phyloP scores from a whole-genome alignment of 2,329 filamentous ascomycete genomes.

The Emmonsiellopsis sp. region DNA sequence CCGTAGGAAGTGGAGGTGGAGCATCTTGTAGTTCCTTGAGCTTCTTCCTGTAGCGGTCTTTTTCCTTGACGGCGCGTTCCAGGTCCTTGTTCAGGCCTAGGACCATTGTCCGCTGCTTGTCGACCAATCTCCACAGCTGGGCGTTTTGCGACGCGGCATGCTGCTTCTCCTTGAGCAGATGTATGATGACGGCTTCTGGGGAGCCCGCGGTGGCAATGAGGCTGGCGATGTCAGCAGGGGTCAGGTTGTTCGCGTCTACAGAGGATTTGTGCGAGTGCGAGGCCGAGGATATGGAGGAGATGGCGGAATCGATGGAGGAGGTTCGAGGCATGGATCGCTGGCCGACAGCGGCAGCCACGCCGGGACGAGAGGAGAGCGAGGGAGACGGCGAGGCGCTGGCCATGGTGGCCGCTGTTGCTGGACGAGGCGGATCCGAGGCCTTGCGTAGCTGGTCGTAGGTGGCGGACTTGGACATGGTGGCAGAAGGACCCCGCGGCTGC shows the following conservation, averaged over 20 bases:
- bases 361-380: slow-evolving; percentile 17
- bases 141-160: slow-evolving; percentile 80
- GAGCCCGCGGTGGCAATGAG: slow-evolving; percentile 80
- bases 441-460: slow-evolving; percentile 18
- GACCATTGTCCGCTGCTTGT: slow-evolving; percentile 93
- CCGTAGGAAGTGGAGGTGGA: slow-evolving; percentile 6
- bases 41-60: slow-evolving; percentile 86
- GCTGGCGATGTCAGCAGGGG: slow-evolving; percentile 64
- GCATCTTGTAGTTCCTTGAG: slow-evolving; percentile 59
- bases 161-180: slow-evolving; percentile 84
- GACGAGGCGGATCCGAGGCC: slow-evolving; percentile 18
- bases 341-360: slow-evolving; percentile 7
- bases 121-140: slow-evolving; percentile 89
- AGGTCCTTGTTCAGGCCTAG: slow-evolving; percentile 89
- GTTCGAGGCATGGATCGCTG: slow-evolving; percentile 51
- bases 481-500: not conserved
- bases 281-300: slow-evolving; percentile 61
- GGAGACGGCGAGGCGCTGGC: slow-evolving; percentile 19
- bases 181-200: slow-evolving; percentile 77
- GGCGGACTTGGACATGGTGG: not conserved
- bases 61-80: slow-evolving; percentile 83
- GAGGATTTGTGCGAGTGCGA: slow-evolving; percentile 52
- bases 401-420: not conserved
- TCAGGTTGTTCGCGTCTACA: slow-evolving; percentile 48
- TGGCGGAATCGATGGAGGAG: slow-evolving; percentile 87